Percentiles rank a stretch among this genome's conserved stretches.
phyloP scores from a whole-genome alignment of 1,284 basidiomycete species.

The Ustilago tritici region DNA sequence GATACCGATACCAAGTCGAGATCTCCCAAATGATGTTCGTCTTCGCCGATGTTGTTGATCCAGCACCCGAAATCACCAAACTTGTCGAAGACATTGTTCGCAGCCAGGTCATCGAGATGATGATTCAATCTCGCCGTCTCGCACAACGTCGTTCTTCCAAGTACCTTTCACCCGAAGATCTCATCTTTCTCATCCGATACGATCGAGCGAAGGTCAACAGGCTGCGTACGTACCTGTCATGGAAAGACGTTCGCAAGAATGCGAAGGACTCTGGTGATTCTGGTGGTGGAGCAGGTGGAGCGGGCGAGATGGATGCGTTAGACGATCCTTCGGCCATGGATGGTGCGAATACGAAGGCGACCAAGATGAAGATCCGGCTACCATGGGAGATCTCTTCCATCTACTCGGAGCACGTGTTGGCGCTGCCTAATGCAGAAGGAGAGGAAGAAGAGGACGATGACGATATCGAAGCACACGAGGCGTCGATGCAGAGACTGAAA shows the following conservation, averaged over 20 bases:
- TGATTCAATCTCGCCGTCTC: conserved; percentile 87
- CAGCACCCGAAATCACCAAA: conserved; percentile 85
- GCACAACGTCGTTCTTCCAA: conserved; percentile 85
- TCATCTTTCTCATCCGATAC: conserved; percentile 95
- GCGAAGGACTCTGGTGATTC: conserved; percentile 80
- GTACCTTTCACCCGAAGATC: conserved; percentile 89
- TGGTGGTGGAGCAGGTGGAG: conserved; percentile 74
- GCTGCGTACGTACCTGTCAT: conserved; percentile 91
- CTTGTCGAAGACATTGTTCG: conserved; percentile 96
- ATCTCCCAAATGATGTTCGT: conserved; percentile 96
- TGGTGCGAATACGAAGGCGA: conserved; percentile 77
- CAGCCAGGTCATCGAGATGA: conserved; percentile 90
- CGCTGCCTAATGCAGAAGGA: conserved; percentile 81
- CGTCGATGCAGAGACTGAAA: conserved; percentile 82
- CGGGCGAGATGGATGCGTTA: conserved; percentile 37
- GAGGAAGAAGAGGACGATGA: conserved; percentile 89
- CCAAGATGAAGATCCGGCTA: conserved; percentile 92
- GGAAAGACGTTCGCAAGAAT: conserved; percentile 97
- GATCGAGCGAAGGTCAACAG: conserved; percentile 95
- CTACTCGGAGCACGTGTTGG: conserved; percentile 74
- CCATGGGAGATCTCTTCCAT: conserved; percentile 96
- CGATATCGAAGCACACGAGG: conserved; percentile 94
- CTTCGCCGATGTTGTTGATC: conserved; percentile 93
- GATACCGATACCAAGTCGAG: conserved; percentile 72
- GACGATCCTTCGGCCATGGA: conserved; percentile 40